These are phyloP conservation scores for Hygrophila difformis DNA, from an alignment of 257 asterid species.

Conservation along the genomic window DNA sequence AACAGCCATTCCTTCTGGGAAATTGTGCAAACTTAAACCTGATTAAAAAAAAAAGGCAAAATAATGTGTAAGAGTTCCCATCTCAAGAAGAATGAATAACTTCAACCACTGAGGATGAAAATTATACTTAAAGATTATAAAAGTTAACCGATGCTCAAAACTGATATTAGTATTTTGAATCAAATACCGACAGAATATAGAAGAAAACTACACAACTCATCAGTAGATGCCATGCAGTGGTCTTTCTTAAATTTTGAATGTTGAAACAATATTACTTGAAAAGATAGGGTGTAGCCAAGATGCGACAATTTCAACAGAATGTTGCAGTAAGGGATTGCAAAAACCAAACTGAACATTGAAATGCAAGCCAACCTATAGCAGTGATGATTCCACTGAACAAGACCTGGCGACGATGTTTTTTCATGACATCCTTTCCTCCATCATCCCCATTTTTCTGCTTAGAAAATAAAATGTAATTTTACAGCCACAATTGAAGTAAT, in stretches of 20 bases:
- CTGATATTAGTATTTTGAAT: too few species aligned
- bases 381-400: slow-evolving; percentile 75
- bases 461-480: slow-evolving; percentile 15
- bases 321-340: too few species aligned
- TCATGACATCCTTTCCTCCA: slow-evolving; percentile 54
- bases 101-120: slow-evolving; percentile 8
- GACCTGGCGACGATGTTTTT: slow-evolving; percentile 82
- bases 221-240: too few species aligned
- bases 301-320: too few species aligned
- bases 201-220: too few species aligned
- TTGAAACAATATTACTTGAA: too few species aligned
- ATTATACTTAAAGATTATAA: slow-evolving; percentile 8
- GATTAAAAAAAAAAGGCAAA: slow-evolving; percentile 19
- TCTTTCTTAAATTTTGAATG: too few species aligned
- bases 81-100: neutral
- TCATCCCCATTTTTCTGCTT: slow-evolving; percentile 53
- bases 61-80: neutral
- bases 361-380: slow-evolving; percentile 52
- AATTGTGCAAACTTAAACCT: slow-evolving; percentile 95
- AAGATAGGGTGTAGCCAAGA: too few species aligned
- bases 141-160: neutral
- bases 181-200: neutral
- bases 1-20: slow-evolving; percentile 98
- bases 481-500: too few species aligned
- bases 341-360: neutral